Conservation (phyloP, 345 rosid species). For the Cardamine chenopodiifolia region DNA sequence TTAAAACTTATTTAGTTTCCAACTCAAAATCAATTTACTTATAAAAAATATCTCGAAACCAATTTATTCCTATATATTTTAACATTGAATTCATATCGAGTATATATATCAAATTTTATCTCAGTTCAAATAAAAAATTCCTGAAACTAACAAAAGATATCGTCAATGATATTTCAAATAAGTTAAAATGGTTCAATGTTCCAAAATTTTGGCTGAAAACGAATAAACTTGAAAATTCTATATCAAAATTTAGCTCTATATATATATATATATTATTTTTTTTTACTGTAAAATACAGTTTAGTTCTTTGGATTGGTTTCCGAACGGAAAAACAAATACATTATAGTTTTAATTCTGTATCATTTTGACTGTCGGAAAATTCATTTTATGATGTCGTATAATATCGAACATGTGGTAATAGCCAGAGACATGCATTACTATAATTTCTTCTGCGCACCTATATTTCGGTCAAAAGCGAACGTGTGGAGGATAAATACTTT, state of each 20-base stretch:
- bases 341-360: neutral
- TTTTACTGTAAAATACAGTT: neutral
- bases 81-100: no score
- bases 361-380: constrained; percentile 7
- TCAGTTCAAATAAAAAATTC: no score
- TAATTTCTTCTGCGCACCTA: no score
- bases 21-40: neutral
- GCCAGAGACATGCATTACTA: constrained; percentile 27
- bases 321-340: neutral
- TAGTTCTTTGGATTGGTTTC: constrained; percentile 4
- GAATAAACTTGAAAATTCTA: no score
- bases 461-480: constrained; percentile 35
- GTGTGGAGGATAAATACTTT: constrained; percentile 9
- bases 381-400: constrained; percentile 34
- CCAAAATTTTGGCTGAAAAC: neutral
- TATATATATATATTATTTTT: no score
- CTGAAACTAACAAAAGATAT: neutral
- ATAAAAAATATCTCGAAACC: no score
- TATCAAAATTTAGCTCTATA: no score
- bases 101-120: no score
- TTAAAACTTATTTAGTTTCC: no score
- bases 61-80: no score
- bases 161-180: neutral
- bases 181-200: neutral
- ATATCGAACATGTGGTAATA: constrained; percentile 36